phyloP scores from a whole-genome alignment of 257 asterid species.

The Plantago elongata region DNA sequence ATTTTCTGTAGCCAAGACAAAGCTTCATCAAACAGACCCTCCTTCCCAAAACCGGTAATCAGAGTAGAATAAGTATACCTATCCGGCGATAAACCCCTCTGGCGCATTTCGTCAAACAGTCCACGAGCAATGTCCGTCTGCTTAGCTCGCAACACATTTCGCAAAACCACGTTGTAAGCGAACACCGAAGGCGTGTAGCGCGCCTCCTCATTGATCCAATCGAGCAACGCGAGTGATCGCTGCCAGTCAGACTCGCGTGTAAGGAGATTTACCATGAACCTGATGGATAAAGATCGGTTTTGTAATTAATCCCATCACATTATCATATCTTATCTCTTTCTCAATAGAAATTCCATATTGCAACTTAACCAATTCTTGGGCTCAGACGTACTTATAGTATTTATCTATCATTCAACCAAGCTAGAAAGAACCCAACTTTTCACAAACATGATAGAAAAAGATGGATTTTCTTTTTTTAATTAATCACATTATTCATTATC shows the following conservation, averaged over 20 bases:
- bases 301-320: too few relatives aligned
- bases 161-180: slow-evolving; percentile 89
- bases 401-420: too few relatives aligned
- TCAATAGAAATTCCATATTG: too few relatives aligned
- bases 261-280: slow-evolving; percentile 78
- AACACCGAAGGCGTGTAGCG: slow-evolving; percentile 71
- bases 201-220: slow-evolving; percentile 85
- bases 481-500: too few relatives aligned
- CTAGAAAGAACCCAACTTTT: too few relatives aligned
- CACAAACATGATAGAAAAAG: too few relatives aligned
- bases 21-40: slow-evolving; percentile 83
- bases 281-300: slow-evolving; percentile 45
- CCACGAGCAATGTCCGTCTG: slow-evolving; percentile 73
- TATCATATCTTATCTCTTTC: too few relatives aligned
- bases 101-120: slow-evolving; percentile 95
- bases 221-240: slow-evolving; percentile 82
- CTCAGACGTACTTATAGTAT: too few relatives aligned
- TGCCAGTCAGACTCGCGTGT: slow-evolving; percentile 87
- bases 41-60: slow-evolving; percentile 79
- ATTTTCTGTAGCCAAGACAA: slow-evolving; percentile 93
- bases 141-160: slow-evolving; percentile 72
- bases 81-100: slow-evolving; percentile 67
- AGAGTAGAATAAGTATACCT: slow-evolving; percentile 85
- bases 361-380: too few relatives aligned
- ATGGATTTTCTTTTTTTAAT: too few relatives aligned